Percentiles rank a stretch among this genome's conserved stretches.
These are phyloP conservation scores for Rutstroemia sydowiana DNA, from an alignment of 2,329 filamentous ascomycete genomes.

Conservation along the genomic window DNA sequence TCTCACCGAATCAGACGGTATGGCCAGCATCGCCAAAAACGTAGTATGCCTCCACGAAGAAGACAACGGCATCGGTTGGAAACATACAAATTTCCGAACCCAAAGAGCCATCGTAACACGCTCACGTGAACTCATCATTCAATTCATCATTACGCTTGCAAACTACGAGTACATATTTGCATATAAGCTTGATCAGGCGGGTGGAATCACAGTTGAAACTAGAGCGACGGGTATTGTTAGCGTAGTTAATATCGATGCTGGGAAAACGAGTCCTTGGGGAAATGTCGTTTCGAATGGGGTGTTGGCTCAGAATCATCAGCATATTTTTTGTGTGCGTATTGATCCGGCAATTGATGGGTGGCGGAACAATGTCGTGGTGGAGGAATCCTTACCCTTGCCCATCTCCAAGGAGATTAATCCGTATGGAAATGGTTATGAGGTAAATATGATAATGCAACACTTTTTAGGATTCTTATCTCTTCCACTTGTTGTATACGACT, in stretches of 20 bases:
- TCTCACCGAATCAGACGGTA: conserved; percentile 37
- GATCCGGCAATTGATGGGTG: conserved; percentile 50
- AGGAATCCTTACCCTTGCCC: conserved; percentile 40
- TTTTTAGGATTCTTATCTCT: no score
- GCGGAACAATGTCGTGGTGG: conserved; percentile 44
- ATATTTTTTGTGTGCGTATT: conserved; percentile 45
- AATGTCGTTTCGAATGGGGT: conserved; percentile 56
- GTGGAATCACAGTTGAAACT: conserved; percentile 40
- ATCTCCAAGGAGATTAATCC: conserved; percentile 43
- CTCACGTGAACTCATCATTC: conserved; percentile 54
- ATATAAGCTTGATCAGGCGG: conserved; percentile 56
- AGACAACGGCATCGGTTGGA: conserved; percentile 62
- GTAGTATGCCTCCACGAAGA: conserved; percentile 64
- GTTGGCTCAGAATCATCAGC: conserved; percentile 52
- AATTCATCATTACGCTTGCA: conserved; percentile 59
- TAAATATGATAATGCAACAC: neutral
- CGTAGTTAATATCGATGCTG: conserved; percentile 46
- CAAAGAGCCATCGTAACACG: conserved; percentile 39
- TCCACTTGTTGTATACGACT: no score
- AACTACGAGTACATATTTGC: conserved; percentile 66
- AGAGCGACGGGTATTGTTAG: conserved; percentile 58
- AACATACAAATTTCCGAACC: conserved; percentile 50
- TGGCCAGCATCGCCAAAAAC: conserved; percentile 38
- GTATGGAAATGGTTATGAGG: conserved; percentile 44
- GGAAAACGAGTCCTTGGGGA: conserved; percentile 45